A percentile compares a stretch with the other conserved stretches of the same genome.
phyloP scores from a whole-genome alignment of 139 green algal genomes.

The Nannochloris sp. region DNA sequence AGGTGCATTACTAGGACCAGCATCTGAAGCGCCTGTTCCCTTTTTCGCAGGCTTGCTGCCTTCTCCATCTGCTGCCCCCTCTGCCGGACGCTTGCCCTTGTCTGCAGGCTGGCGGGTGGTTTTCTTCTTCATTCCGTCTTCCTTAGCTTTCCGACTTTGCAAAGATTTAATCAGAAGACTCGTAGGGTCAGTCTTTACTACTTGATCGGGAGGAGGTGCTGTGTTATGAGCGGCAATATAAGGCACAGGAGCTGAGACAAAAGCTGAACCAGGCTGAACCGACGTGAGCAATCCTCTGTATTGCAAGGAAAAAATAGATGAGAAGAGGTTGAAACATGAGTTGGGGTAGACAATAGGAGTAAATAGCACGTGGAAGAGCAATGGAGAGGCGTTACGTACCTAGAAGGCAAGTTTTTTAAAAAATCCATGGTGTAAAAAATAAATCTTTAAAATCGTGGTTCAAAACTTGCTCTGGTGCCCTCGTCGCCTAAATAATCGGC shows the following conservation, averaged over 20 bases:
- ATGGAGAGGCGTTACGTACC: too few relatives aligned
- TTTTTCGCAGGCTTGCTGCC: not conserved
- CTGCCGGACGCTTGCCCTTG: conserved; percentile 28
- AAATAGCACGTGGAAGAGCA: too few relatives aligned
- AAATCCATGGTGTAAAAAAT: too few relatives aligned
- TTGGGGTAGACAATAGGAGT: too few relatives aligned
- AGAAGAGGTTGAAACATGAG: too few relatives aligned
- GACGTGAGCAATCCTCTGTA: conserved; percentile 15
- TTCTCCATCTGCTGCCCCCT: not conserved
- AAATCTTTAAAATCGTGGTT: too few relatives aligned
- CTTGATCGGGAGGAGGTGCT: conserved; percentile 23
- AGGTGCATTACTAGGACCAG: not conserved
- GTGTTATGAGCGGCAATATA: conserved; percentile 43
- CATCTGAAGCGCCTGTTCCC: not conserved
- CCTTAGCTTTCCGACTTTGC: conserved; percentile 20
- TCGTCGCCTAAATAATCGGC: too few relatives aligned
- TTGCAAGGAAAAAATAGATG: not conserved
- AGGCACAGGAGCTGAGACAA: conserved; percentile 12
- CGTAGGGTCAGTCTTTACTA: conserved; percentile 28
- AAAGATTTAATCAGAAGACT: conserved; percentile 30
- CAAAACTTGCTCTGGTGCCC: too few relatives aligned
- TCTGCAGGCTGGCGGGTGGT: conserved; percentile 14
- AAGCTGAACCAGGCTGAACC: conserved; percentile 8
- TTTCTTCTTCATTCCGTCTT: conserved; percentile 20
- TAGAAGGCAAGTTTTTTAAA: too few relatives aligned